A percentile compares a stretch with the other conserved stretches of the same genome.
These are phyloP conservation scores for Peronospora destructor DNA, from an alignment of 352 stramenopile species.

Conservation along the genomic window DNA sequence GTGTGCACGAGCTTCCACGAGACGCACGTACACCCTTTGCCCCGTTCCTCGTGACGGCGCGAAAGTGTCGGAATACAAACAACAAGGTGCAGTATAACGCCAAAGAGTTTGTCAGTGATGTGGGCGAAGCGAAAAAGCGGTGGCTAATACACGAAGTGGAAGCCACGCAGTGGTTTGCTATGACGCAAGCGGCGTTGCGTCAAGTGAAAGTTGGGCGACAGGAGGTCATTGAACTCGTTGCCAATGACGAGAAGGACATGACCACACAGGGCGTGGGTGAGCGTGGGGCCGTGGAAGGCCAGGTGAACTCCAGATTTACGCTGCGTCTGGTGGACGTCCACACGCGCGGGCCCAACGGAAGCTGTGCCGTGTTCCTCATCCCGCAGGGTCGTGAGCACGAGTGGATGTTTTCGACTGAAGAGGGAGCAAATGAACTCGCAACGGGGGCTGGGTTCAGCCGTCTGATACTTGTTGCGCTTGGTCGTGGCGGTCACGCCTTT, in stretches of 20 bases:
- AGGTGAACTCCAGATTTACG: slow-evolving; percentile 46
- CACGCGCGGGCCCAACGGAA: slow-evolving; percentile 41
- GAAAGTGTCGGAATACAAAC: slow-evolving; percentile 30
- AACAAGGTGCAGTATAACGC: slow-evolving; percentile 35
- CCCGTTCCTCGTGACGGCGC: slow-evolving; percentile 41
- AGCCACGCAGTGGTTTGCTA: slow-evolving; percentile 52
- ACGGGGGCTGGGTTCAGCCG: slow-evolving; percentile 56
- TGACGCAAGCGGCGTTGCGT: slow-evolving; percentile 42
- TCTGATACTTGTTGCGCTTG: slow-evolving; percentile 62
- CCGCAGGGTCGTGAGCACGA: slow-evolving; percentile 77
- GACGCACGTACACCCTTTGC: slow-evolving; percentile 43
- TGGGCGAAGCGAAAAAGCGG: slow-evolving; percentile 25
- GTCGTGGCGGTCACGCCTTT: slow-evolving; percentile 51
- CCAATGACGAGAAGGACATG: slow-evolving; percentile 30
- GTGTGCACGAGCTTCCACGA: slow-evolving; percentile 37
- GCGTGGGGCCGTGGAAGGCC: slow-evolving; percentile 5
- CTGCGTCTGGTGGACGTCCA: slow-evolving; percentile 54
- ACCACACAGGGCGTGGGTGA: slow-evolving; percentile 5
- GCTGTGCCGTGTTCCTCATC: slow-evolving; percentile 66
- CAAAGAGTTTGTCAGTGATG: slow-evolving; percentile 34
- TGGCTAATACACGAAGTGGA: slow-evolving; percentile 55
- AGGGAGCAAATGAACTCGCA: slow-evolving; percentile 58
- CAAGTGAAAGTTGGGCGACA: slow-evolving; percentile 47
- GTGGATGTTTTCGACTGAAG: slow-evolving; percentile 70
- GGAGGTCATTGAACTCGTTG: slow-evolving; percentile 51